A percentile compares a stretch with the other conserved stretches of the same genome.
Conservation (phyloP, 139 green algal species). For the Picochlorum sp. region DNA sequence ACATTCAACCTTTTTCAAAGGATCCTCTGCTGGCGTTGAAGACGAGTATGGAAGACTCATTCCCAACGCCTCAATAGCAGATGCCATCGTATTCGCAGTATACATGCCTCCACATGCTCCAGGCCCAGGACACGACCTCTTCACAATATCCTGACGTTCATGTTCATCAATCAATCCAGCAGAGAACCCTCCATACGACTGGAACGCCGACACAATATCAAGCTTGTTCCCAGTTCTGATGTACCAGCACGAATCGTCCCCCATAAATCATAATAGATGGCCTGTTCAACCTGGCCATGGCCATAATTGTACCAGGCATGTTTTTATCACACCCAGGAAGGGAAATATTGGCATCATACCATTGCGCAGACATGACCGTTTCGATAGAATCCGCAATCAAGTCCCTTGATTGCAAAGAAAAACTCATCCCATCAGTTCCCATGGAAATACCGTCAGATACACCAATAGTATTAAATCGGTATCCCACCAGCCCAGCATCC, state of each 20-base stretch:
- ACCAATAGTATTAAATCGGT: slow-evolving; percentile 88
- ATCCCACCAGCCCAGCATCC: slow-evolving; percentile 78
- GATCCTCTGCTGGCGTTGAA: slow-evolving; percentile 88
- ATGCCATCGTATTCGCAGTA: slow-evolving; percentile 99
- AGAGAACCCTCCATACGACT: slow-evolving; percentile 80
- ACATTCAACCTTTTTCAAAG: slow-evolving; percentile 92
- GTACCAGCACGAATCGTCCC: slow-evolving; percentile 88
- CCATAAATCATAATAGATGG: slow-evolving; percentile 97
- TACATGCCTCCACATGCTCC: slow-evolving; percentile 89
- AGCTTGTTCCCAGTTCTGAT: slow-evolving; percentile 45
- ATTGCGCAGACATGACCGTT: slow-evolving; percentile 93
- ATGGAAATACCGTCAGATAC: slow-evolving; percentile 97
- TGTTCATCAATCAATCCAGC: slow-evolving; percentile 79
- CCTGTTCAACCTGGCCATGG: slow-evolving; percentile 91
- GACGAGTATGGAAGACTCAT: slow-evolving; percentile 93
- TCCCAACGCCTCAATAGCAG: slow-evolving; percentile 90
- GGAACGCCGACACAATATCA: slow-evolving; percentile 96
- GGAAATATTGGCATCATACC: slow-evolving; percentile 88
- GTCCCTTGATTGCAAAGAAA: slow-evolving; percentile 75
- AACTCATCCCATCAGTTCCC: slow-evolving; percentile 98
- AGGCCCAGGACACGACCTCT: slow-evolving; percentile 83
- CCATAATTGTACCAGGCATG: slow-evolving; percentile 96
- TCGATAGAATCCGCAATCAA: slow-evolving; percentile 95
- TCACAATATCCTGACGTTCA: slow-evolving; percentile 79
- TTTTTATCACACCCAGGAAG: slow-evolving; percentile 96